Conservation (phyloP, 306 rosid species). For the Astragalus membranaceus region DNA sequence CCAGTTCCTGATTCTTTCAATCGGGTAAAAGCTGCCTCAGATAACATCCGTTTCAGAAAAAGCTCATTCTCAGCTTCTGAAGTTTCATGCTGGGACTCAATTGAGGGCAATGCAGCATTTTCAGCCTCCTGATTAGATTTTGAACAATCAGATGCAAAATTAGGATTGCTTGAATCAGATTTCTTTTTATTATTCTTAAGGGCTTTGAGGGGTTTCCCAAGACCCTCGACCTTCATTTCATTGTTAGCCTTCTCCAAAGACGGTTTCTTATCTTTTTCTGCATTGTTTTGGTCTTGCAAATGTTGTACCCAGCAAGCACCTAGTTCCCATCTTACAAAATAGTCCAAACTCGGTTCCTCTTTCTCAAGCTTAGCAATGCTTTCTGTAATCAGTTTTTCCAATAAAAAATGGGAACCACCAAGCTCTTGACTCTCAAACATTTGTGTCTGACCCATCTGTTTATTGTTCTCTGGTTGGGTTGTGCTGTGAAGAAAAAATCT, state of each 20-base stretch:
- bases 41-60: slow-evolving; percentile 51
- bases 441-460: slow-evolving; percentile 34
- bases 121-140: slow-evolving; percentile 50
- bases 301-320: slow-evolving; percentile 99
- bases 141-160: slow-evolving; percentile 40
- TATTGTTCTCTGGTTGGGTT: slow-evolving; percentile 53
- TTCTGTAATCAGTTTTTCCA: slow-evolving; percentile 62
- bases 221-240: slow-evolving; percentile 97
- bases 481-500: slow-evolving; percentile 76
- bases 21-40: slow-evolving; percentile 73
- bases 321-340: slow-evolving; percentile 93
- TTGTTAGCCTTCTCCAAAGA: slow-evolving; percentile 58
- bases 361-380: slow-evolving; percentile 74
- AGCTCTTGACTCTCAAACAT: slow-evolving; percentile 53
- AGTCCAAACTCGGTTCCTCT: slow-evolving; percentile 49
- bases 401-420: slow-evolving; percentile 44
- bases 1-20: slow-evolving; percentile 89
- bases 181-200: slow-evolving; percentile 74
- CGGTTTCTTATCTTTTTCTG: slow-evolving; percentile 78
- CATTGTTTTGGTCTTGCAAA: slow-evolving; percentile 87
- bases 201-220: slow-evolving; percentile 83
- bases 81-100: slow-evolving; percentile 44
- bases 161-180: slow-evolving; percentile 44
- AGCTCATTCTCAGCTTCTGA: slow-evolving; percentile 72
- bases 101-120: slow-evolving; percentile 33